Evolutionary conservation across 768 basidiomycete species (phyloP).

Genomic region (Lyophyllum decastes): DNA sequence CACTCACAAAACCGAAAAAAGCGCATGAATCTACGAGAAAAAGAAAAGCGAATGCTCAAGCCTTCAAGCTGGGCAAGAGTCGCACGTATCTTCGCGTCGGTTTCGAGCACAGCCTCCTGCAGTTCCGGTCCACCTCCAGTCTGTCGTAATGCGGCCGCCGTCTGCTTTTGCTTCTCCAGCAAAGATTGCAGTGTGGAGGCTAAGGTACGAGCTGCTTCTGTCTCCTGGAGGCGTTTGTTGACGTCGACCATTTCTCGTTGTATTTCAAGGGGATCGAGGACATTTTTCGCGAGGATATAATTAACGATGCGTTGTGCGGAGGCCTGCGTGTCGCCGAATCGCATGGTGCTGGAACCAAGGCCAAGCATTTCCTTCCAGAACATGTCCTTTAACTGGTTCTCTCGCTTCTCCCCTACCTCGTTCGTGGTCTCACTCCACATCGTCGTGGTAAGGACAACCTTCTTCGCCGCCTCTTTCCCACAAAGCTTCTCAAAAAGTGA

Average conservation of each 20-base stretch:
- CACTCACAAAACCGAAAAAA: not conserved
- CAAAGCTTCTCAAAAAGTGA: constrained; percentile 17
- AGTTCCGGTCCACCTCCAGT: constrained; percentile 1
- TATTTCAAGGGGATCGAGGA: constrained; percentile 15
- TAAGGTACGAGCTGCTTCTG: constrained; percentile 19
- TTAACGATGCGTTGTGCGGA: constrained; percentile 7
- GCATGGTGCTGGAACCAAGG: not conserved
- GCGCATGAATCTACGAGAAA: not conserved
- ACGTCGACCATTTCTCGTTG: constrained; percentile 26
- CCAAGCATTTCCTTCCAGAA: constrained; percentile 15
- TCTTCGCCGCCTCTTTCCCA: constrained; percentile 11
- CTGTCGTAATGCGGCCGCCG: constrained; percentile 4
- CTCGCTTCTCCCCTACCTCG: constrained; percentile 6
- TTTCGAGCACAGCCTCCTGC: constrained; percentile 16
- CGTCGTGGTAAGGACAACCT: constrained; percentile 18
- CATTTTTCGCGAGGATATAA: constrained; percentile 7
- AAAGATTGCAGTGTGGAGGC: constrained; percentile 12
- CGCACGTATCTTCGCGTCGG: constrained; percentile 15
- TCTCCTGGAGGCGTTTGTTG: constrained; percentile 21
- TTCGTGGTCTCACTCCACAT: constrained; percentile 10
- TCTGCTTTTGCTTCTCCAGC: constrained; percentile 8
- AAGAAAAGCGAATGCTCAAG: not conserved
- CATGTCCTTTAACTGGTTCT: constrained; percentile 5
- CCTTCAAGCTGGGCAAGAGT: constrained; percentile 5
- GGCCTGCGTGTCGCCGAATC: not conserved